Conservation (phyloP, 495 filamentous ascomycete genomes). For the Tuber calosporum region DNA sequence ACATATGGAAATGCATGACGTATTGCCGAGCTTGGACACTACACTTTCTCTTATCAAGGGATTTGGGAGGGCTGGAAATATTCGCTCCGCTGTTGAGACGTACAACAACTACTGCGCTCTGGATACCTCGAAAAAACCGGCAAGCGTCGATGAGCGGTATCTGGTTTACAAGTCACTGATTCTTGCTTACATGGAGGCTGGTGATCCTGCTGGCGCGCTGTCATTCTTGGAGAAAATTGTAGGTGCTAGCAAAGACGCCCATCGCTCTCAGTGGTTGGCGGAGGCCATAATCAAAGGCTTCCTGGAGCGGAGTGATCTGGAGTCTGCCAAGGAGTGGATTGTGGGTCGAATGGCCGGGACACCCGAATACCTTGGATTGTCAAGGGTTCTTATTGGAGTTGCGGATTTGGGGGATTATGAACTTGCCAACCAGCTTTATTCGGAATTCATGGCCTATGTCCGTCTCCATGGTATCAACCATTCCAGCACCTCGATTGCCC, state of each 20-base stretch:
- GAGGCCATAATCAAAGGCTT: constrained; percentile 68
- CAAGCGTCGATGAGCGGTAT: constrained; percentile 67
- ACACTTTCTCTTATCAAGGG: constrained; percentile 89
- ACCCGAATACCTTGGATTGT: constrained; percentile 23
- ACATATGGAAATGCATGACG: constrained; percentile 73
- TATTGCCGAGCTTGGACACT: constrained; percentile 66
- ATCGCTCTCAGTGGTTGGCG: constrained; percentile 53
- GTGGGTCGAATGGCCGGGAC: constrained; percentile 19
- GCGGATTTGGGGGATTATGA: constrained; percentile 70
- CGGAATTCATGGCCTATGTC: constrained; percentile 54
- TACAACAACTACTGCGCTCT: constrained; percentile 71
- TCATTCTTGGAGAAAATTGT: constrained; percentile 77
- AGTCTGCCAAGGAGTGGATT: constrained; percentile 34
- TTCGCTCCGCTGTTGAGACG: constrained; percentile 74
- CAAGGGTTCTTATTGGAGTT: constrained; percentile 48
- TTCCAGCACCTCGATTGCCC: constrained; percentile 53
- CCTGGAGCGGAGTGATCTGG: constrained; percentile 48
- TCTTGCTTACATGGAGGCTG: constrained; percentile 73
- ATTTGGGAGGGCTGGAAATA: constrained; percentile 70
- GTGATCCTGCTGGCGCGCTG: constrained; percentile 66
- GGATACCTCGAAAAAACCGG: constrained; percentile 64
- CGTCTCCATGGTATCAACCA: constrained; percentile 50
- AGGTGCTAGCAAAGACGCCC: constrained; percentile 51
- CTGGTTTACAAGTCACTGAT: constrained; percentile 82
- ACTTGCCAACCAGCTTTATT: constrained; percentile 48